Conservation (phyloP, 202 grass and related monocot genomes). For the Zizania palustris region DNA sequence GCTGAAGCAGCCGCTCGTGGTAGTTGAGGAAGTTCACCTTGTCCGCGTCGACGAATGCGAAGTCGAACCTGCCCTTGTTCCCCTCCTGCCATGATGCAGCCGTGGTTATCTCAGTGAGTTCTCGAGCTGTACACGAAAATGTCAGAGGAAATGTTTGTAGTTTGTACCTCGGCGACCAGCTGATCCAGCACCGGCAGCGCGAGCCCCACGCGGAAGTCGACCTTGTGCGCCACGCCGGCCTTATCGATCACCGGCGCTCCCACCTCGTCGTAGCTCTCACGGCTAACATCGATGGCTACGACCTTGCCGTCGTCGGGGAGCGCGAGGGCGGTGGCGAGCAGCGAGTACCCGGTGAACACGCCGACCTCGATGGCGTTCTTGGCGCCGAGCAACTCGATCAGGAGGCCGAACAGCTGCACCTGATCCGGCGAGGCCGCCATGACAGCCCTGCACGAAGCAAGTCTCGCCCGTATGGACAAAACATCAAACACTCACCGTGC, state of each 20-base stretch:
- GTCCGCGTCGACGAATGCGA: conserved; percentile 75
- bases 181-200: conserved; percentile 59
- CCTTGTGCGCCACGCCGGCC: conserved; percentile 67
- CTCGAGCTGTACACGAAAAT: neutral
- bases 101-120: neutral
- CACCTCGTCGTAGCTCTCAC: conserved; percentile 60
- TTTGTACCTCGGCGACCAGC: conserved; percentile 54
- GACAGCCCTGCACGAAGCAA: conserved; percentile 24
- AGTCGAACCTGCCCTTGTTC: conserved; percentile 55
- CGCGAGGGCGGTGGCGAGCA: conserved; percentile 70
- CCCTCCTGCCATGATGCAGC: conserved; percentile 31
- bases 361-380: conserved; percentile 67
- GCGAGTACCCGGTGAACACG: conserved; percentile 78
- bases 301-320: conserved; percentile 76
- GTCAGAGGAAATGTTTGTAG: neutral
- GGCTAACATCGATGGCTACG: conserved; percentile 58
- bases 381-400: conserved; percentile 65
- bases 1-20: conserved; percentile 55
- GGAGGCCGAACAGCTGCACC: conserved; percentile 61
- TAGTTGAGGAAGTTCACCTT: conserved; percentile 66
- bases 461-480: neutral
- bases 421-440: conserved; percentile 70
- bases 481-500: conserved; percentile 31
- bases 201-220: conserved; percentile 57
- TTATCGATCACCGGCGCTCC: conserved; percentile 63